Conservation (phyloP, 139 green algal genomes). For the Chlorella sp. region DNA sequence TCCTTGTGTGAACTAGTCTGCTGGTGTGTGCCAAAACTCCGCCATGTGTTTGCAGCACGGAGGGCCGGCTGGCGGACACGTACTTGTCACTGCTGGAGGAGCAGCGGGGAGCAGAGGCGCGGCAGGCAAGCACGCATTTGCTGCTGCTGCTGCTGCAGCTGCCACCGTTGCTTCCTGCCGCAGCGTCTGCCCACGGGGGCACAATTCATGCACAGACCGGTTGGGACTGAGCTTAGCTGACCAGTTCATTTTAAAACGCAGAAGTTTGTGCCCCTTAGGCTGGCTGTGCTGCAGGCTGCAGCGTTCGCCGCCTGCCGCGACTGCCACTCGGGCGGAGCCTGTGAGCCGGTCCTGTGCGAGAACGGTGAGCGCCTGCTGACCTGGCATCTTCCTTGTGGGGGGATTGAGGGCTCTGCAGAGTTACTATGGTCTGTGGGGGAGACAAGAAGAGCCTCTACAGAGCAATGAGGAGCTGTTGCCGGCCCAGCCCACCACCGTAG, state of each 20-base stretch:
- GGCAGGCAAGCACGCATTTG: not conserved
- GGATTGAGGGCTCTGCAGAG: too few species aligned
- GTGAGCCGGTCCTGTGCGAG: constrained; percentile 61
- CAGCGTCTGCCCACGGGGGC: too few species aligned
- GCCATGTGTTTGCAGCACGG: not conserved
- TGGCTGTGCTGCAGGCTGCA: not conserved
- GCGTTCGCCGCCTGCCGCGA: constrained; percentile 47
- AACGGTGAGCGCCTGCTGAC: constrained; percentile 49
- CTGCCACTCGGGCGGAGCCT: constrained; percentile 68
- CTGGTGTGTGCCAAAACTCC: not conserved
- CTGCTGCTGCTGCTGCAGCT: too few species aligned
- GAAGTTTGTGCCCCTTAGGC: too few species aligned
- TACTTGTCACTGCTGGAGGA: constrained; percentile 33
- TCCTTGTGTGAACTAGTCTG: not conserved
- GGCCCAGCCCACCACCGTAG: too few species aligned
- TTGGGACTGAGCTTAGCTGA: too few species aligned
- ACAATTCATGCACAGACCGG: too few species aligned
- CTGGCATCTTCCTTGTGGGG: not conserved
- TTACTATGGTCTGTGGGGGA: too few species aligned
- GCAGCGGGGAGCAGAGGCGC: constrained; percentile 13
- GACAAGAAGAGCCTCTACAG: too few species aligned
- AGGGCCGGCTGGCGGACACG: constrained; percentile 23
- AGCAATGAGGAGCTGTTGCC: too few species aligned
- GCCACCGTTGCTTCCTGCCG: too few species aligned
- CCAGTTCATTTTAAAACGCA: too few species aligned